phyloP scores from a whole-genome alignment of 768 basidiomycete genomes.

The Tulasnella sp. region DNA sequence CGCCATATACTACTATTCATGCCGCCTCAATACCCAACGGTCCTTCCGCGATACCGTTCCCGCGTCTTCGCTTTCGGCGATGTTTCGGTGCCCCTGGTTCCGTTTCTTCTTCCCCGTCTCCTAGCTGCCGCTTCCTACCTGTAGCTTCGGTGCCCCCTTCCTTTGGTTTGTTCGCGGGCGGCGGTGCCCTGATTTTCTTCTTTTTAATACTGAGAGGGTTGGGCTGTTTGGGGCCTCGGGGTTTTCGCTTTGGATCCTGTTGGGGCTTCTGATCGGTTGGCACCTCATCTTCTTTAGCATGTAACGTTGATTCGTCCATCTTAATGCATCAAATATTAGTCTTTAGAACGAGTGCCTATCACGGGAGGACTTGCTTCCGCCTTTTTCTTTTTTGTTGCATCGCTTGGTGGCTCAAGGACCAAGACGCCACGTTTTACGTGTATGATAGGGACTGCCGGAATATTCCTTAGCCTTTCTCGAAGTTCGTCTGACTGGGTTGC shows the following conservation, averaged over 20 bases:
- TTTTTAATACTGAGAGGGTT: conserved; percentile 94
- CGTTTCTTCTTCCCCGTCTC: not conserved
- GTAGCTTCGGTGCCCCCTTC: not conserved
- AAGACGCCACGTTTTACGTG: conserved; percentile 91
- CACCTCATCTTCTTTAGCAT: conserved; percentile 49
- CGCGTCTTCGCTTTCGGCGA: conserved; percentile 16
- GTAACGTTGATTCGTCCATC: conserved; percentile 22
- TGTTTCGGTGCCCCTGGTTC: conserved; percentile 21
- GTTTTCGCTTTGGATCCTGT: conserved; percentile 46
- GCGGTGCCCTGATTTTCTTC: conserved; percentile 48
- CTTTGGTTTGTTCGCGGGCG: not conserved
- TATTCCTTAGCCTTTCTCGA: conserved; percentile 59
- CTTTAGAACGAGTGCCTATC: not conserved
- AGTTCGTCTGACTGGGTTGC: conserved; percentile 78
- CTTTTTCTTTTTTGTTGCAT: conserved; percentile 69
- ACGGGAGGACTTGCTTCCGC: conserved; percentile 45
- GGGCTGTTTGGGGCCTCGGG: conserved; percentile 75
- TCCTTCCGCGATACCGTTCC: not conserved
- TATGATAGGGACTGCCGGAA: conserved; percentile 84
- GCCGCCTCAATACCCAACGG: not conserved
- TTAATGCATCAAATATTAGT: conserved; percentile 25
- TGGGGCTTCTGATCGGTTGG: conserved; percentile 35
- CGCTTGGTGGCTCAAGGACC: conserved; percentile 86
- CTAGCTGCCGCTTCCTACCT: not conserved
- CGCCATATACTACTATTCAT: not conserved